A percentile compares a stretch with the other conserved stretches of the same genome.
These are phyloP conservation scores for Colletotrichum chrysophilum DNA, from an alignment of 2,329 filamentous ascomycete species.

Conservation along the genomic window DNA sequence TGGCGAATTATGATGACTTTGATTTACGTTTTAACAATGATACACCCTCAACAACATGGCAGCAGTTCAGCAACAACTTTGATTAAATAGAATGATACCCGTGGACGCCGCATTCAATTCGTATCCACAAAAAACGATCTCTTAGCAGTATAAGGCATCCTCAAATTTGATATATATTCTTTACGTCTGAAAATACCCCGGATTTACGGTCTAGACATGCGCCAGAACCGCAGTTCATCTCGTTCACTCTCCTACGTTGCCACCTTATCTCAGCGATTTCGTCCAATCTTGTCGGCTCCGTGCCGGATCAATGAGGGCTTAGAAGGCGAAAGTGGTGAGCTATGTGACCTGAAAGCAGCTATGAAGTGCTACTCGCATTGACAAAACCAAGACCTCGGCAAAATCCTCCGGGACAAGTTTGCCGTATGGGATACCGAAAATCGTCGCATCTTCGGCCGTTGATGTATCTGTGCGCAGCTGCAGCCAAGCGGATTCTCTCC, in stretches of 20 bases:
- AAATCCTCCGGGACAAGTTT: background rate
- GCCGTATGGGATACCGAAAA: background rate
- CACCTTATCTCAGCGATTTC: background rate
- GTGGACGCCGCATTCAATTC: background rate
- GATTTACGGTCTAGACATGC: background rate
- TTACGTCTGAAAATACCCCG: background rate
- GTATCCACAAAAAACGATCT: background rate
- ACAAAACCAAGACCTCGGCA: background rate
- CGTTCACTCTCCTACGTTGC: background rate
- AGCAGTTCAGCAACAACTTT: background rate
- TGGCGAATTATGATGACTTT: background rate
- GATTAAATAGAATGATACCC: background rate
- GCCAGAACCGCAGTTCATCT: background rate
- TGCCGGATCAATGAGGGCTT: background rate
- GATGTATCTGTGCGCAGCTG: background rate
- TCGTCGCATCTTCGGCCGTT: background rate
- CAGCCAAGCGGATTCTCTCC: background rate
- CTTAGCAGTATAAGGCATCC: background rate
- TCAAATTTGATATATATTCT: background rate
- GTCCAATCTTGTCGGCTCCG: background rate
- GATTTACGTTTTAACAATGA: accelerated
- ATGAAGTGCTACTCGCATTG: background rate
- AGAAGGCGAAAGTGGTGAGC: background rate
- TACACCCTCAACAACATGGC: background rate
- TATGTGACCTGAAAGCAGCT: background rate